Evolutionary conservation across 805 yeast genomes (phyloP).

Genomic region (Saccharomycopsis sp.): DNA sequence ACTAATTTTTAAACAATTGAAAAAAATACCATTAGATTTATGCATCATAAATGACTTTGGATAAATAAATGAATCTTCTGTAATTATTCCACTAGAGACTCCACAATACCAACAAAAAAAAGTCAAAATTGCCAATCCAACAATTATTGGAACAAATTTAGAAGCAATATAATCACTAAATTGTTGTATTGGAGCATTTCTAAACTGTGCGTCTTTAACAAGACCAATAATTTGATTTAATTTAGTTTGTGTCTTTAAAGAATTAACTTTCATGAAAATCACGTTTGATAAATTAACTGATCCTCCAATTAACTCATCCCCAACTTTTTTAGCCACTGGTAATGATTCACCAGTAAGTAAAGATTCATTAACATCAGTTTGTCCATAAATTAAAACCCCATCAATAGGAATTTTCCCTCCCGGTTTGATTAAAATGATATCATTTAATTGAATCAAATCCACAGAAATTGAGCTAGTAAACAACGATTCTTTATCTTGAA

Average conservation of each 20-base stretch:
- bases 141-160: slow-evolving; percentile 69
- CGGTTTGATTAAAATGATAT: slow-evolving; percentile 67
- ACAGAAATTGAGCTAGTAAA: slow-evolving; percentile 43
- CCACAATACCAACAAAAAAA: slow-evolving; percentile 51
- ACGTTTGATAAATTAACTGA: slow-evolving; percentile 76
- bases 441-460: slow-evolving; percentile 69
- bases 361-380: slow-evolving; percentile 81
- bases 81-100: slow-evolving; percentile 19
- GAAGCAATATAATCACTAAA: slow-evolving; percentile 81
- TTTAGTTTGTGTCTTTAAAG: slow-evolving; percentile 76
- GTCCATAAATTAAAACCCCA: slow-evolving; percentile 70
- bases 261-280: slow-evolving; percentile 55
- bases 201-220: slow-evolving; percentile 82
- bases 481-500: background rate
- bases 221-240: slow-evolving; percentile 77
- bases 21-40: slow-evolving; percentile 44
- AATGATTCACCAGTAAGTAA: slow-evolving; percentile 84
- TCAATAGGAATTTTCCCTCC: slow-evolving; percentile 91
- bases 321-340: slow-evolving; percentile 54
- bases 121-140: slow-evolving; percentile 53
- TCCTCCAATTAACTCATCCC: slow-evolving; percentile 75
- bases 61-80: slow-evolving; percentile 19
- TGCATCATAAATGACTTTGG: slow-evolving; percentile 40
- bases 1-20: slow-evolving; percentile 64
- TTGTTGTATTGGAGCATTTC: slow-evolving; percentile 84